Evolutionary conservation across 2,329 filamentous ascomycete species (phyloP).

Genomic region (Passalora sequoiae): DNA sequence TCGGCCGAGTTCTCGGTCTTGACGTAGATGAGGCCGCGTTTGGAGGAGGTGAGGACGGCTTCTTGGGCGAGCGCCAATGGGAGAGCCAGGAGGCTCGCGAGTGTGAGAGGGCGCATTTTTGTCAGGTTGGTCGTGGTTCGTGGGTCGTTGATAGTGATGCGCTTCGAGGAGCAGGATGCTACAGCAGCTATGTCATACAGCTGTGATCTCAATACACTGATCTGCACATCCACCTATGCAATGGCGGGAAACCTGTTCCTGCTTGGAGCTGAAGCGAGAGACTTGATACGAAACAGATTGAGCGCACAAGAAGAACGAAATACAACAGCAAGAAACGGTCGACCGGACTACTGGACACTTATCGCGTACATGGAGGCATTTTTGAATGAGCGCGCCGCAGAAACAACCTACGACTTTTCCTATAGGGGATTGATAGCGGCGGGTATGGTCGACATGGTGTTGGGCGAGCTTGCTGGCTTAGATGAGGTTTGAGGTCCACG

Average conservation of each 20-base stretch:
- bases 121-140: neutral
- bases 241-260: constrained; percentile 1
- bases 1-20: constrained; percentile 55
- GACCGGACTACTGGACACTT: too few species aligned
- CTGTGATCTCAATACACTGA: constrained; percentile 1
- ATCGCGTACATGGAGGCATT: too few species aligned
- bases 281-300: neutral
- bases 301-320: neutral
- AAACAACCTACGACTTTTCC: constrained; percentile 1
- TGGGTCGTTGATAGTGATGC: neutral
- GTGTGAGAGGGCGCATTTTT: constrained; percentile 10
- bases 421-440: neutral
- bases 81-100: constrained; percentile 9
- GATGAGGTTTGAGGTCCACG: constrained; percentile 1
- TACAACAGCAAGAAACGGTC: neutral
- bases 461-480: neutral
- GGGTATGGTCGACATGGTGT: neutral
- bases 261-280: neutral
- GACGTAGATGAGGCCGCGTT: constrained; percentile 70
- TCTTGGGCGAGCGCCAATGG: constrained; percentile 17
- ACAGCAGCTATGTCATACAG: constrained; percentile 3
- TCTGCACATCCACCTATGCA: neutral
- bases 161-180: neutral
- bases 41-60: constrained; percentile 41
- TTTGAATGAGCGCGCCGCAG: too few species aligned